Evolutionary conservation across 345 rosid species (phyloP).

Genomic region (Pelargonium nanum): DNA sequence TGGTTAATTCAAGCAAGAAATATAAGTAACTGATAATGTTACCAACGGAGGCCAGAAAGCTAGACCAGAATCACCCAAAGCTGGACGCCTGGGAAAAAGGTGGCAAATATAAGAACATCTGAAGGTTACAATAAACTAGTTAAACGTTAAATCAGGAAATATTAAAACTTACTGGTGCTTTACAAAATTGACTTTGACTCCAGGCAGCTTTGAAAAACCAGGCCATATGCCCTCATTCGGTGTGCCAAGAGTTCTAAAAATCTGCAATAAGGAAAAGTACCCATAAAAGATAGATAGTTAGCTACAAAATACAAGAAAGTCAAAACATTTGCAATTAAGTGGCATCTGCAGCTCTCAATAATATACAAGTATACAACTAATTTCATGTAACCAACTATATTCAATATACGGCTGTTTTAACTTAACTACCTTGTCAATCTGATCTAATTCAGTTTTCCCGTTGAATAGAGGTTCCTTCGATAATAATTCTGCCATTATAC

Average conservation of each 20-base stretch:
- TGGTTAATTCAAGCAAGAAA: conserved; percentile 1
- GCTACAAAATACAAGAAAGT: neutral
- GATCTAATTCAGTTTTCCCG: conserved; percentile 65
- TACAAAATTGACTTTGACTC: conserved; percentile 94
- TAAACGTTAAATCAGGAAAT: neutral
- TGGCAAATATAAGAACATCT: neutral
- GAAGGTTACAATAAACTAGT: conserved; percentile 14
- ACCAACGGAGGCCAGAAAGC: conserved; percentile 44
- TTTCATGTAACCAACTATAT: neutral
- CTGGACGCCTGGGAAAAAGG: conserved; percentile 67
- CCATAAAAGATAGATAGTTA: neutral
- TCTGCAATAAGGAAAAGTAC: conserved; percentile 25
- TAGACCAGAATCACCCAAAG: conserved; percentile 78
- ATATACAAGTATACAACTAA: neutral
- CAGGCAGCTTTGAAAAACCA: conserved; percentile 86
- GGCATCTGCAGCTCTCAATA: no score
- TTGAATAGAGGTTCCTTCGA: conserved; percentile 58
- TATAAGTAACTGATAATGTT: neutral
- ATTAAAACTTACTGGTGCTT: conserved; percentile 63
- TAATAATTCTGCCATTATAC: conserved; percentile 86
- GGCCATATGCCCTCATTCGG: conserved; percentile 98
- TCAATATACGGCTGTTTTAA: no score
- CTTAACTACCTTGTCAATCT: conserved; percentile 64
- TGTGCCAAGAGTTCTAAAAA: conserved; percentile 80
- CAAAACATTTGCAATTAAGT: neutral